Evolutionary conservation across 106 monocot genomes (phyloP), one percentile per base, ranked within the genome.

Genomic region (Allium cepa): DNA sequence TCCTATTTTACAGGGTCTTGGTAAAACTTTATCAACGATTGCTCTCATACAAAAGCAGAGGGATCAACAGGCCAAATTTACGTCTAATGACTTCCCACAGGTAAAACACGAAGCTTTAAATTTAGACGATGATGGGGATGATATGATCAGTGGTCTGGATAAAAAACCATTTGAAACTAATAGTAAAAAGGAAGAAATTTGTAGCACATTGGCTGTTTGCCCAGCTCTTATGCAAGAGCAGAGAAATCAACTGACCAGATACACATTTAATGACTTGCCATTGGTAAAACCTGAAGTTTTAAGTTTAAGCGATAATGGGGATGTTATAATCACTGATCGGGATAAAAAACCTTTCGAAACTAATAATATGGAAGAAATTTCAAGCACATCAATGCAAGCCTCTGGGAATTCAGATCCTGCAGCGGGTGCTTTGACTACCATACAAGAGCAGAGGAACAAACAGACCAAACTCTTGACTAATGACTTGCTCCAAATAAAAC

Each of bases 11-110:
- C 83, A 95, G 95, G 95, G 95, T 15, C 88, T 95, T 73, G 91
- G 95, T 47, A 95, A 95, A 71, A 95, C 95, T n/a, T 73, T 95
- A 50, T 88, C 95, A 52, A 87, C 73, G 68, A 91, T 95, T 57
- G 95, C 95, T n/a, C 81, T 95, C 48, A 83, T 95, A 69, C 88
- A 83, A 69, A 91, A 85, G 71, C 85, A 95, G 72, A 88, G 69
- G 77, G 48, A 56, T 72, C 62, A 74, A 47, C 95, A 95, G 71
- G 63, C 66, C 17, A 78, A 83, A 66, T 95, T 91, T 59, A 81
- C 69, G 10, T 83, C 85, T 60, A 75, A 66, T 85, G 61, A 74
- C 60, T 68, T 51, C 8, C 61, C 69, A 10, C 22, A 61, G 60
- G 70, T 56, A 64, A 83, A 78, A 81, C 59, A 83, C 50, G 87